Conservation (phyloP, 257 asterid genomes). For the Fraxinus cuspidata region DNA sequence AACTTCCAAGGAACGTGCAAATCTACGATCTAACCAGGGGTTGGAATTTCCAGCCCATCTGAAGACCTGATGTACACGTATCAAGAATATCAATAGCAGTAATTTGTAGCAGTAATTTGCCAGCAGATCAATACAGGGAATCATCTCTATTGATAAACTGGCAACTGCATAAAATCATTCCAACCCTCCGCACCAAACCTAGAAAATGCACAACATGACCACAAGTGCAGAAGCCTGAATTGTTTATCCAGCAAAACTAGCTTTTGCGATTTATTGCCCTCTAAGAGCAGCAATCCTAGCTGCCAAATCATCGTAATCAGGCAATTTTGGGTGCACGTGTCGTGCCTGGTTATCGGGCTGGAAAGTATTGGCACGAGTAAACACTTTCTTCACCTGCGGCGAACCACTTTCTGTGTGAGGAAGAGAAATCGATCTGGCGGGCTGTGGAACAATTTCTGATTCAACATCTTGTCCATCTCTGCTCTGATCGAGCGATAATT, state of each 20-base stretch:
- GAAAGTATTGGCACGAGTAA: constrained; percentile 67
- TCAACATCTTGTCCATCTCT: constrained; percentile 35
- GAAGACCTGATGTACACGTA: neutral
- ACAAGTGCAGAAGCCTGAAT: too few species aligned
- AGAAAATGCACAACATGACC: neutral
- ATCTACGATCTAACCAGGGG: neutral
- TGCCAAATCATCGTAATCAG: constrained; percentile 91
- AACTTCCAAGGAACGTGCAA: neutral
- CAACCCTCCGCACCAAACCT: neutral
- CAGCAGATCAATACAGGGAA: neutral
- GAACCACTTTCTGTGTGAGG: constrained; percentile 50
- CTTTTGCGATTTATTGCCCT: constrained; percentile 45
- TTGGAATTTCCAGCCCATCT: neutral
- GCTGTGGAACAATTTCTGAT: constrained; percentile 37
- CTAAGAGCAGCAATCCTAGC: constrained; percentile 85
- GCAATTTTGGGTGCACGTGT: constrained; percentile 95
- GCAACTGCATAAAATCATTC: neutral
- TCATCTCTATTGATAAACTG: neutral
- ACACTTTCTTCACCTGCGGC: constrained; percentile 46
- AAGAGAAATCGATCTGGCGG: constrained; percentile 73
- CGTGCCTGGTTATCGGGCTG: constrained; percentile 72
- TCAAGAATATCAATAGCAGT: neutral
- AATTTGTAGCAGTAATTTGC: neutral
- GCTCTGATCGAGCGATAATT: constrained; percentile 41
- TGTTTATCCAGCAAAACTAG: neutral